Base-by-base conservation (phyloP, 108 stramenopile genomes). In the Pseudonitzschia multiseries region DNA sequence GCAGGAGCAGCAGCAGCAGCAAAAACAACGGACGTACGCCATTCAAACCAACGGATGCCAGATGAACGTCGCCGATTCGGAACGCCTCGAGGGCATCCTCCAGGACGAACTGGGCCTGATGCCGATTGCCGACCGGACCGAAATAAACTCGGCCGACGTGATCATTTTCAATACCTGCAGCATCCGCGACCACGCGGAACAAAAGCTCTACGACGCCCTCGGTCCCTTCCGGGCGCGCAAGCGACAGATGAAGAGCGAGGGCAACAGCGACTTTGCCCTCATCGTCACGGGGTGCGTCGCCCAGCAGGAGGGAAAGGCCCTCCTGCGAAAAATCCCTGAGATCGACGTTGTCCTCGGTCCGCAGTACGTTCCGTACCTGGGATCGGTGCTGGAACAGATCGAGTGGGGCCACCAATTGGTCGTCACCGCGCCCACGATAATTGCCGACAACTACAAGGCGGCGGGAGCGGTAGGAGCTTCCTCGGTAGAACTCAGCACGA, bases 151-250 rank as follows among this genome's bases (percentile, higher is more conserved):
- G 31, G 85, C 89, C 0, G 96, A 97, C 83, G 84, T 98, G 5
- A 84, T 98, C 27, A 83, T 97, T 21, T 81, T 98, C 56, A 98
- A 98, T 74, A 98, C 98, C 17, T 98, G 98, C 71, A 69, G 85
- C 42, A 98, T 98, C 80, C 88, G 98, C 44, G 98, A 98, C 73
- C 97, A 96, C 75, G 98, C 98, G 18, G 97, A 98, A 80, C 93
- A 97, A 74, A 97, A 97, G 77, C 88, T 99, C 0, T 82, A 78
- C 56, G 74, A 74, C 63, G 89, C 89, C 33, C 71, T 93, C n/a
- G 92, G 89, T 24, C 89, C 89, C 0, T 86, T 83, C 43, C 73
- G 90, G 3, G 85, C 83, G 0, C 70, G 85, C 41, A 93, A 93
- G 76, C 84, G 93, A 5, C 63, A 82, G 18, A 95, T 94, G 32